Evolutionary conservation across 768 basidiomycete genomes (phyloP).

Genomic region (Termitomyces sp.): DNA sequence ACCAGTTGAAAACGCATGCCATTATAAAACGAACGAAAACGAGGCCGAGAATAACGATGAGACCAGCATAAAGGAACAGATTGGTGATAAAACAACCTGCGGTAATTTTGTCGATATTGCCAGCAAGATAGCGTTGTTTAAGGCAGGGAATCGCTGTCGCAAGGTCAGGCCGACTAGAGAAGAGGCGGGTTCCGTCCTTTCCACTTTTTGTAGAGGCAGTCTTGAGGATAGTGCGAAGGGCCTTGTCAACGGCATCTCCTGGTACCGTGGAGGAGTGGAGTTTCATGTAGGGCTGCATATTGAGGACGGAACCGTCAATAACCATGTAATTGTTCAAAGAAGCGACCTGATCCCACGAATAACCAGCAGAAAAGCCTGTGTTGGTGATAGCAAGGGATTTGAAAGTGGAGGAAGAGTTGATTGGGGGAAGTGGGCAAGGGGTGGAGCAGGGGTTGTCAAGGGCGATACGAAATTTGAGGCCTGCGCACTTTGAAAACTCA

Average conservation of each 20-base stretch:
- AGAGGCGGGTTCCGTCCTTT: slow-evolving; percentile 88
- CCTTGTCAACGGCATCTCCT: slow-evolving; percentile 76
- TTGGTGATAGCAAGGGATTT: slow-evolving; percentile 58
- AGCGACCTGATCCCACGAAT: slow-evolving; percentile 88
- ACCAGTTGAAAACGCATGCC: slow-evolving; percentile 98
- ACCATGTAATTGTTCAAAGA: slow-evolving; percentile 75
- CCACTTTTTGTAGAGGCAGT: slow-evolving; percentile 51
- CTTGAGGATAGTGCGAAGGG: slow-evolving; percentile 72
- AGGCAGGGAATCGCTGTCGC: slow-evolving; percentile 76
- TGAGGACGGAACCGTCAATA: slow-evolving; percentile 90
- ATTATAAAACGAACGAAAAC: slow-evolving; percentile 91
- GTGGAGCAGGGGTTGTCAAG: slow-evolving; percentile 70
- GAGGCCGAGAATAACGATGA: slow-evolving; percentile 88
- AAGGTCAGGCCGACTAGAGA: slow-evolving; percentile 68
- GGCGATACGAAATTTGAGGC: slow-evolving; percentile 64
- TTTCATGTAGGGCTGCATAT: slow-evolving; percentile 82
- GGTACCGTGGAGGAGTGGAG: slow-evolving; percentile 66
- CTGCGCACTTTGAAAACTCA: slow-evolving; percentile 64
- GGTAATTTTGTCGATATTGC: slow-evolving; percentile 94
- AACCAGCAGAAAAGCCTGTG: slow-evolving; percentile 74
- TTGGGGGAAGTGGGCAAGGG: slow-evolving; percentile 65
- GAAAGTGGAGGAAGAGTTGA: slow-evolving; percentile 57
- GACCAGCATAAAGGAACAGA: slow-evolving; percentile 84
- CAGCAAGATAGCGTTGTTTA: slow-evolving; percentile 82
- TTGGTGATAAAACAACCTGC: slow-evolving; percentile 93